Evolutionary conservation across 495 filamentous ascomycete species (phyloP).

Genomic region (Aspergillus wentii): DNA sequence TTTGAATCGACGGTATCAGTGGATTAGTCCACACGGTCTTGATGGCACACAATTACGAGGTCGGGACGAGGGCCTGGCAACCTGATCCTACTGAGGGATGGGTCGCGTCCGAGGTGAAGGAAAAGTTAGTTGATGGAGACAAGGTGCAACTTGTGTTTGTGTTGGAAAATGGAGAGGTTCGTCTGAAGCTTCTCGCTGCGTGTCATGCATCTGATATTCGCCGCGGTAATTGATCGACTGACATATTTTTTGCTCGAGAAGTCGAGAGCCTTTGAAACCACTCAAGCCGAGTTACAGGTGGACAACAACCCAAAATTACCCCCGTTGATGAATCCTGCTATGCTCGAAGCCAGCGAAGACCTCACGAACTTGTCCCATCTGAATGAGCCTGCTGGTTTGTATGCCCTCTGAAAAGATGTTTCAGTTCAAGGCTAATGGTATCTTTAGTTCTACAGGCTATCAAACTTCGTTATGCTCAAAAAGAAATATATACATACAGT

Average conservation of each 20-base stretch:
- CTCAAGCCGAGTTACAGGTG: constrained; percentile 70
- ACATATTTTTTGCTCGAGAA: constrained; percentile 29
- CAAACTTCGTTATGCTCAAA: constrained; percentile 94
- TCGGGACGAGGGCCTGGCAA: constrained; percentile 97
- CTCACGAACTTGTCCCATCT: constrained; percentile 95
- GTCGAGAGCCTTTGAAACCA: constrained; percentile 78
- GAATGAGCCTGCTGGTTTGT: constrained; percentile 94
- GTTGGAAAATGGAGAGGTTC: constrained; percentile 90
- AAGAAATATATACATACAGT: constrained; percentile 99
- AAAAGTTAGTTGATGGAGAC: constrained; percentile 77
- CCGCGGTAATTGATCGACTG: constrained; percentile 11
- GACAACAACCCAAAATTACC: constrained; percentile 69
- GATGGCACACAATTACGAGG: constrained; percentile 97
- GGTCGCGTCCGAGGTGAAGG: constrained; percentile 91
- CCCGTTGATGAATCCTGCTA: constrained; percentile 94
- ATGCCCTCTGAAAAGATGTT: neutral
- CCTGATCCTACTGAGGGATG: constrained; percentile 92
- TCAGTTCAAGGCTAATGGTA: constrained; percentile 27
- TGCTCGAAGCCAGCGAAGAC: constrained; percentile 98
- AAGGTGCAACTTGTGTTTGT: constrained; percentile 82
- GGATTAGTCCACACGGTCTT: constrained; percentile 6
- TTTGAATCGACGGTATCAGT: constrained; percentile 2
- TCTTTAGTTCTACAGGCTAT: constrained; percentile 89
- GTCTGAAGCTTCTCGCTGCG: constrained; percentile 12
- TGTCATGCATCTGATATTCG: constrained; percentile 3